A percentile compares a stretch with the other conserved stretches of the same genome.
Conservation (phyloP, 257 asterid genomes). For the Nicotiana tabacum region DNA sequence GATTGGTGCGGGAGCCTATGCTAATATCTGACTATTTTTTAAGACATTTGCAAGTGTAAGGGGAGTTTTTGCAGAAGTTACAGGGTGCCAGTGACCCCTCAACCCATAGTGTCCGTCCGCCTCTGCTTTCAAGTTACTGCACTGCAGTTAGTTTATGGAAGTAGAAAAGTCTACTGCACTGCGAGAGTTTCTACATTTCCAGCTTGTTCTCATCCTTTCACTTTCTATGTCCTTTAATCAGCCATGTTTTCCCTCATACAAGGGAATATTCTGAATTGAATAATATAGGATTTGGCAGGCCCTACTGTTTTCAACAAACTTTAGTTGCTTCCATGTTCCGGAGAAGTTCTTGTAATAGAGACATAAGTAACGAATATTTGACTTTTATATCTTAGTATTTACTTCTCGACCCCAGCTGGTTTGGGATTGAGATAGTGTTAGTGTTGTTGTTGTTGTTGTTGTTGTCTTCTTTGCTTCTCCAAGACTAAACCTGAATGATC, state of each 20-base stretch:
- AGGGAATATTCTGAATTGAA: not conserved
- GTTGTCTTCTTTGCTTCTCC: not conserved
- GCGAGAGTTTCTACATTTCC: not conserved
- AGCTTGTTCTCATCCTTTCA: not conserved
- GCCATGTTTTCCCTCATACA: not conserved
- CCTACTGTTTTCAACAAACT: not conserved
- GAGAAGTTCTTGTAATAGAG: not conserved
- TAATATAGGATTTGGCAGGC: not conserved
- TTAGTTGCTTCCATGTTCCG: not conserved
- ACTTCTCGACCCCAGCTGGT: not conserved
- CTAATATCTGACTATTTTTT: too few relatives aligned
- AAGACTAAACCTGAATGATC: not conserved
- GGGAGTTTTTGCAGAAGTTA: too few relatives aligned
- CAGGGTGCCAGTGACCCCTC: too few relatives aligned
- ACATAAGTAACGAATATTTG: not conserved
- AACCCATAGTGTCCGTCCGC: too few relatives aligned
- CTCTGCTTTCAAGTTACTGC: not conserved
- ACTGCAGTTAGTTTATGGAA: not conserved
- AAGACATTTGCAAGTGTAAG: too few relatives aligned
- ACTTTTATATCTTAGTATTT: not conserved
- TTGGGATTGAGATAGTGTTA: not conserved
- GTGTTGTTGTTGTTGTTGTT: not conserved
- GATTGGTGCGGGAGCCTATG: too few relatives aligned
- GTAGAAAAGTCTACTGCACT: not conserved
- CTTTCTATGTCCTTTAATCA: not conserved